Conservation (phyloP, 2,329 filamentous ascomycete species). For the Xylariaceae sp. region DNA sequence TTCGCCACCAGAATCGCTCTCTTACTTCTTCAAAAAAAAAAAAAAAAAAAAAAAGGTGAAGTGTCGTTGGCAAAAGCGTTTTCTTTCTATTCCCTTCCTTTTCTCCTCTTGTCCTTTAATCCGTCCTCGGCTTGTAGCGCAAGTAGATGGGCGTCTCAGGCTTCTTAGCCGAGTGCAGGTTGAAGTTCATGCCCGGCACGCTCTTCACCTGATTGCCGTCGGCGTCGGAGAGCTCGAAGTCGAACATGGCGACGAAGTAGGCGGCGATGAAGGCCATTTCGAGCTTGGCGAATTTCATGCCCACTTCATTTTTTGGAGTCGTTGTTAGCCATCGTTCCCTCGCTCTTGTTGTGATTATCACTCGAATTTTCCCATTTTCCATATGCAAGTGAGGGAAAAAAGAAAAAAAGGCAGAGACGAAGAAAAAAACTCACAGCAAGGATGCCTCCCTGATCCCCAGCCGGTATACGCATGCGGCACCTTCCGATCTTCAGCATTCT, state of each 20-base stretch:
- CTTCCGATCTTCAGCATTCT: slow-evolving; percentile 39
- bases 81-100: not conserved
- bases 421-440: slow-evolving; percentile 34
- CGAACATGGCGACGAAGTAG: slow-evolving; percentile 44
- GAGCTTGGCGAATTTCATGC: slow-evolving; percentile 42
- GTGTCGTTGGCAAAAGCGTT: too few relatives aligned
- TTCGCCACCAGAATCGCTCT: too few relatives aligned
- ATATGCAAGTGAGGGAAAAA: not conserved
- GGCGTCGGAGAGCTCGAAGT: slow-evolving; percentile 38
- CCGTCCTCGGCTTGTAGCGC: slow-evolving; percentile 30
- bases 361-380: too few relatives aligned
- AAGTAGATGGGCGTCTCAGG: slow-evolving; percentile 34
- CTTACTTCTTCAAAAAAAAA: too few relatives aligned
- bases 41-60: too few relatives aligned
- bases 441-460: slow-evolving; percentile 29
- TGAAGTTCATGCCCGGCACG: slow-evolving; percentile 33
- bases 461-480: slow-evolving; percentile 21
- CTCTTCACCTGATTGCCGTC: slow-evolving; percentile 28
- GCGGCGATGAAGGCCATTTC: slow-evolving; percentile 46
- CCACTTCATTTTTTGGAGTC: too few relatives aligned
- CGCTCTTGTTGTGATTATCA: too few relatives aligned
- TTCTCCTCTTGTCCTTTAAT: slow-evolving; percentile 5
- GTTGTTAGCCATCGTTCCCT: too few relatives aligned
- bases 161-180: slow-evolving; percentile 38
- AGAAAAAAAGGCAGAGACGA: slow-evolving; percentile 1